Percentiles rank a stretch among this genome's conserved stretches.
phyloP scores from a whole-genome alignment of 2,329 filamentous ascomycete species.

The Alternaria alternata region DNA sequence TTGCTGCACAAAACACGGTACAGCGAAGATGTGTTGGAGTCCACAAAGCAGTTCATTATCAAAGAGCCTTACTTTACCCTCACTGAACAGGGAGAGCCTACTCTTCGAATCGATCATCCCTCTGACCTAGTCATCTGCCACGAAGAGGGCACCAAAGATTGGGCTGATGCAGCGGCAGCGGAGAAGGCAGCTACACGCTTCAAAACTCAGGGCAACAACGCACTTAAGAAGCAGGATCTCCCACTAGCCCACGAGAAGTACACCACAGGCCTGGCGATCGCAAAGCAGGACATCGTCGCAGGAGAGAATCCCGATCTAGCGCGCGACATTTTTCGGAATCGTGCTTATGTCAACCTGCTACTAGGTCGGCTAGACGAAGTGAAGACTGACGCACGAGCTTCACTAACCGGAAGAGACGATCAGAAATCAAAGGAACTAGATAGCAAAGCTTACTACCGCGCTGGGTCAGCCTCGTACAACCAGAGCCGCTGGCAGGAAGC shows the following conservation, averaged over 20 bases:
- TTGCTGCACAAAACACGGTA: conserved; percentile 36
- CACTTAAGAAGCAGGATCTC: conserved; percentile 48
- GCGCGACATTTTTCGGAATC: conserved; percentile 48
- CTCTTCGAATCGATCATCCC: conserved; percentile 62
- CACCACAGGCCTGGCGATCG: conserved; percentile 41
- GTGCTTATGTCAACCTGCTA: conserved; percentile 44
- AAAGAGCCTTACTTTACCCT: conserved; percentile 65
- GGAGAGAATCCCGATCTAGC: conserved; percentile 29
- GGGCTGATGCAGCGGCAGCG: conserved; percentile 39
- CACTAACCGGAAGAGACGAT: conserved; percentile 36
- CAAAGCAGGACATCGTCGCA: conserved; percentile 21
- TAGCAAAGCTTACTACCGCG: conserved; percentile 58
- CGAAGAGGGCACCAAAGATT: conserved; percentile 37
- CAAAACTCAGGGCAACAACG: conserved; percentile 48
- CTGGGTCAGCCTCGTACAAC: conserved; percentile 57
- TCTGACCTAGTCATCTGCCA: conserved; percentile 58
- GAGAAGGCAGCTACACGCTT: conserved; percentile 41
- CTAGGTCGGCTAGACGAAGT: conserved; percentile 42
- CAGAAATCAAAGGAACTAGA: conserved; percentile 37
- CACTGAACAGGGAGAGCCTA: conserved; percentile 53
- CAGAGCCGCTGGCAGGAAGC: conserved; percentile 52
- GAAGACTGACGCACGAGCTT: conserved; percentile 40
- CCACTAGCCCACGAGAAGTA: conserved; percentile 46
- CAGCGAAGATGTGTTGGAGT: conserved; percentile 45
- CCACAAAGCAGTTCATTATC: conserved; percentile 53